Conservation (phyloP, 1,139 yeast genomes). For the Taiozyma onychis region DNA sequence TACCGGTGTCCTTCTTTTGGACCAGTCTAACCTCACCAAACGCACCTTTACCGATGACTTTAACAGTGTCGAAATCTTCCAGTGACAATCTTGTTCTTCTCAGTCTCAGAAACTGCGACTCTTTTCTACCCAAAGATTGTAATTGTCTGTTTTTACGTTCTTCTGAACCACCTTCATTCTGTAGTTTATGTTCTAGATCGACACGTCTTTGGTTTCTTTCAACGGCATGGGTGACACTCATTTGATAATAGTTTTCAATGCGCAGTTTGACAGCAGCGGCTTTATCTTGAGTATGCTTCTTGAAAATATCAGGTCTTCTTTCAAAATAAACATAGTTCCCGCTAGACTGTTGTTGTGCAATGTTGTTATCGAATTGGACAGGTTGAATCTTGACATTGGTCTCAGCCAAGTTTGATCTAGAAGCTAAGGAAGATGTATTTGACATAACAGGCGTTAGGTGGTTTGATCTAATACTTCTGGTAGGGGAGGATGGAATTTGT, state of each 20-base stretch:
- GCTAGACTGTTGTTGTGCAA: constrained; percentile 14
- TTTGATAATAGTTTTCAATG: constrained; percentile 69
- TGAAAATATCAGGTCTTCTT: constrained; percentile 76
- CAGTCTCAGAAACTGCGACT: constrained; percentile 68
- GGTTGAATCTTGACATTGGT: constrained; percentile 11
- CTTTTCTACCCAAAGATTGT: constrained; percentile 66
- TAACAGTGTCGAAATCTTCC: constrained; percentile 73
- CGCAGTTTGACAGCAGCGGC: constrained; percentile 69
- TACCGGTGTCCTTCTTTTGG: constrained; percentile 79
- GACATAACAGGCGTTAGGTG: constrained; percentile 21
- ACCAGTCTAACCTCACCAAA: constrained; percentile 81
- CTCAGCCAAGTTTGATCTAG: constrained; percentile 13
- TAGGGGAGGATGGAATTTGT: constrained; percentile 23
- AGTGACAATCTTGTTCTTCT: constrained; percentile 69
- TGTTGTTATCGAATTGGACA: constrained; percentile 8
- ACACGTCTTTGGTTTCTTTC: constrained; percentile 77
- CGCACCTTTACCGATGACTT: constrained; percentile 84
- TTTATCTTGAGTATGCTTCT: constrained; percentile 62
- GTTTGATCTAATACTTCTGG: constrained; percentile 20
- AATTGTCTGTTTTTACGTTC: constrained; percentile 72
- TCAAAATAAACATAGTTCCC: constrained; percentile 64
- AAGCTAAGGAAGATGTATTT: constrained; percentile 19
- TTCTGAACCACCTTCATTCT: constrained; percentile 63
- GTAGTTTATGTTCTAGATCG: constrained; percentile 61
- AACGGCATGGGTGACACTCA: constrained; percentile 73